Evolutionary conservation across 495 filamentous ascomycete genomes (phyloP).

Genomic region (Aspergillus olivimuriae): DNA sequence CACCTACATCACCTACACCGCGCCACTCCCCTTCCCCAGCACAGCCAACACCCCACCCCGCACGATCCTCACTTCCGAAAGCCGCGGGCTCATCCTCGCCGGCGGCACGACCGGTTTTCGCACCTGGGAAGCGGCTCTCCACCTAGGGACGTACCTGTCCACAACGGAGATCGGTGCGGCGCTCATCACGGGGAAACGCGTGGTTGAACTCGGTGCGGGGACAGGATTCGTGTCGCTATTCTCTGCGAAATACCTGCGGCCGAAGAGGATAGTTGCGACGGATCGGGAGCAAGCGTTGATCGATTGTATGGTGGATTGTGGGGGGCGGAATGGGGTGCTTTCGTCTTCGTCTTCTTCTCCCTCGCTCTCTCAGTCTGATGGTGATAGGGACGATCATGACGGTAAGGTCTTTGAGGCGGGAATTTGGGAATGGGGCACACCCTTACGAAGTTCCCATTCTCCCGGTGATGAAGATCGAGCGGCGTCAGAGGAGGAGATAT

Average conservation of each 20-base stretch:
- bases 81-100: slow-evolving; percentile 64
- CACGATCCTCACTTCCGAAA: slow-evolving; percentile 49
- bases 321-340: slow-evolving; percentile 60
- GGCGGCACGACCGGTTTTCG: slow-evolving; percentile 77
- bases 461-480: slow-evolving; percentile 2
- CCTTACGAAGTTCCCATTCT: slow-evolving; percentile 11
- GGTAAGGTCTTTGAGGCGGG: slow-evolving; percentile 31
- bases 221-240: slow-evolving; percentile 82
- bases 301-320: slow-evolving; percentile 58
- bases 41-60: slow-evolving; percentile 32
- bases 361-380: background rate
- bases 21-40: slow-evolving; percentile 27
- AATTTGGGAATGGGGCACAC: slow-evolving; percentile 37
- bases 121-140: slow-evolving; percentile 92
- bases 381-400: background rate
- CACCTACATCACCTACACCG: slow-evolving; percentile 67
- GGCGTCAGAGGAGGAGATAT: slow-evolving; percentile 11
- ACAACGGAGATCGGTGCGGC: slow-evolving; percentile 31
- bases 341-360: no score
- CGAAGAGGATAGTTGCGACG: slow-evolving; percentile 60
- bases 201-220: slow-evolving; percentile 86
- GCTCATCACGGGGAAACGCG: slow-evolving; percentile 47
- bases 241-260: slow-evolving; percentile 66
- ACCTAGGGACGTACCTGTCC: slow-evolving; percentile 69
- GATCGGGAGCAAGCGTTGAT: slow-evolving; percentile 76